Evolutionary conservation across 257 asterid genomes (phyloP).

Genomic region (Rehmannia glutinosa): DNA sequence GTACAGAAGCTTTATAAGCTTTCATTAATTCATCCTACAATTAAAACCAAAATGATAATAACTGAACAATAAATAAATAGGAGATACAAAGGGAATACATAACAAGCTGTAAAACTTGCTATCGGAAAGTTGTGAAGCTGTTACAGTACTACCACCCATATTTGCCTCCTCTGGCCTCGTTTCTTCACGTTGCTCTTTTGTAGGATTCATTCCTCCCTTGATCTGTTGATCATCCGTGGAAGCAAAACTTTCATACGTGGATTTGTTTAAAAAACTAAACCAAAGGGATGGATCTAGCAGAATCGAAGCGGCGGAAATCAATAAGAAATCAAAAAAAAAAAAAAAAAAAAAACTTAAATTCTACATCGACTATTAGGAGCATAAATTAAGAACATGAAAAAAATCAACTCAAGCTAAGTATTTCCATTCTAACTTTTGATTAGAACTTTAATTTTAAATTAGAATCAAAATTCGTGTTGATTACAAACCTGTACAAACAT

Average conservation of each 20-base stretch:
- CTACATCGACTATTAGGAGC: too few relatives aligned
- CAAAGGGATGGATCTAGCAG: too few relatives aligned
- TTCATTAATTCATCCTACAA: slow-evolving; percentile 76
- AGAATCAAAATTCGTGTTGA: too few relatives aligned
- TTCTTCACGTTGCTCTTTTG: slow-evolving; percentile 91
- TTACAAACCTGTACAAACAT: too few relatives aligned
- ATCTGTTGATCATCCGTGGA: slow-evolving; percentile 99
- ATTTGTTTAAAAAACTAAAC: too few relatives aligned
- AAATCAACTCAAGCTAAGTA: too few relatives aligned
- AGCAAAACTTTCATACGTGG: slow-evolving; percentile 78
- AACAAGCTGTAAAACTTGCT: slow-evolving; percentile 36
- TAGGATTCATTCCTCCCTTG: slow-evolving; percentile 80
- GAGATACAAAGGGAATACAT: not conserved
- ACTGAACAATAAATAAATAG: not conserved
- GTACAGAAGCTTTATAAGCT: slow-evolving; percentile 85
- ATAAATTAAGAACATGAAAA: too few relatives aligned
- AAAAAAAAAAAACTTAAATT: too few relatives aligned
- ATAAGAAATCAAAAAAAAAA: too few relatives aligned
- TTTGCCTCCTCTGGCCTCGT: slow-evolving; percentile 48
- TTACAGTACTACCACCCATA: slow-evolving; percentile 41
- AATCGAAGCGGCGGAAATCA: too few relatives aligned
- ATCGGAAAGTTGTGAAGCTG: slow-evolving; percentile 42
- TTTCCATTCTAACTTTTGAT: too few relatives aligned
- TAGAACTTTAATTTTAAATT: too few relatives aligned
- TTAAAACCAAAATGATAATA: slow-evolving; percentile 11